A percentile compares a stretch with the other conserved stretches of the same genome.
phyloP scores from a whole-genome alignment of 164 flowering plant genomes.

The Buxus sempervirens region DNA sequence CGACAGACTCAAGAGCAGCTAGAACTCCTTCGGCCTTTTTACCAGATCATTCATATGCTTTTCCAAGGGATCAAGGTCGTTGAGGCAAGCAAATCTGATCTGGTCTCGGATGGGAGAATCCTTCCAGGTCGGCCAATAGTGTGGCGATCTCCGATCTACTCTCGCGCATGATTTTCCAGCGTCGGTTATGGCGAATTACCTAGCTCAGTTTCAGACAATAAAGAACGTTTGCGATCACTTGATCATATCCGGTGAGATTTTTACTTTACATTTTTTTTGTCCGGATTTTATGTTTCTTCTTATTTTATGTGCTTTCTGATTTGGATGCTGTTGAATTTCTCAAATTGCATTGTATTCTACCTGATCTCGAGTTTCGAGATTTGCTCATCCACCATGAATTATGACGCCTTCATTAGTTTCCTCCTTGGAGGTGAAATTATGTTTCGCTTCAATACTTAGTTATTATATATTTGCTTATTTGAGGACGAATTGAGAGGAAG shows the following conservation, averaged over 20 bases:
- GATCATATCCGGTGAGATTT: slow-evolving; percentile 67
- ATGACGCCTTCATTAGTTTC: no score
- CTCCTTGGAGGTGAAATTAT: background rate
- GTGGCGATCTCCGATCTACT: slow-evolving; percentile 24
- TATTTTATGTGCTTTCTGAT: background rate
- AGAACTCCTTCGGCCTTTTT: no score
- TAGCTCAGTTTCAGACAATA: slow-evolving; percentile 91
- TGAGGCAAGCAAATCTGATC: no score
- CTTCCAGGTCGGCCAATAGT: no score
- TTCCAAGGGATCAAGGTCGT: no score
- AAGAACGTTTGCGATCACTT: slow-evolving; percentile 68
- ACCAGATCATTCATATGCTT: no score
- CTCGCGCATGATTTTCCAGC: slow-evolving; percentile 17
- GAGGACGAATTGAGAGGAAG: background rate
- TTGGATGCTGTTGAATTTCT: background rate
- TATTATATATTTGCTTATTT: no score
- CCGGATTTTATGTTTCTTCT: no score
- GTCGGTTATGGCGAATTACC: slow-evolving; percentile 73
- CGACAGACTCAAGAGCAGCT: no score
- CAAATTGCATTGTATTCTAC: background rate
- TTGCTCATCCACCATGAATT: background rate
- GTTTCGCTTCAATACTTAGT: background rate
- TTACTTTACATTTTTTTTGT: background rate
- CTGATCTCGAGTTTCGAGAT: background rate
- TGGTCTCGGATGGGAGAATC: no score